Evolutionary conservation across 352 stramenopile genomes (phyloP), one percentile per base, ranked within the genome.

Genomic region (Globisporangium paddicum): DNA sequence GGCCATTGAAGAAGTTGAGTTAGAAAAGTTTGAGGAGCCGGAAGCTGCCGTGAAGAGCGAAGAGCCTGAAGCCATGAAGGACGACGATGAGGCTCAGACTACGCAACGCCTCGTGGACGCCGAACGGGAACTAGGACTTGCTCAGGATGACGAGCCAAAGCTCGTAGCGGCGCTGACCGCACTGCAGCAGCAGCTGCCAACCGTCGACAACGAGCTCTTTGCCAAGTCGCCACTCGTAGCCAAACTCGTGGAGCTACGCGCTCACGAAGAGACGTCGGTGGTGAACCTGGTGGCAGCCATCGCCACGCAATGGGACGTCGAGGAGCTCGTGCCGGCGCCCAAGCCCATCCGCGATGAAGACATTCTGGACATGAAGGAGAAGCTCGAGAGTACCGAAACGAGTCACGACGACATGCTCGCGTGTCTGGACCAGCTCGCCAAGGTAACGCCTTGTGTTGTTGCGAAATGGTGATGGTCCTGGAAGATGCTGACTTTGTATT

Each of bases 401-500:
- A 74, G 80, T 3, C 79, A 92, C 46, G 84, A 94, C 11, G 80
- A 90, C 52, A 61, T 94, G n/a, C 57, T 89, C 41, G 50, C 60
- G 28, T 78, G 66, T 50, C 70, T 94, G 26, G 63, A 68, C n/a
- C 59, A 81, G 54, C 69, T 94, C 18, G 62, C 67, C 9, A 60
- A 76, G 77, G 80, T 74, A n/a, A n/a, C 18, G 41, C 74, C 19
- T 16, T 38, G 34, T 6, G 34, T n/a, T n/a, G n/a, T n/a, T 23
- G 23, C 7, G 19, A 16, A n/a, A n/a, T n/a, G n/a, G n/a, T n/a
- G n/a, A n/a, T 19, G 13, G 47, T n/a, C 19, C 21, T 28, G n/a
- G n/a, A n/a, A n/a, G 6, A 13, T 53, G 41, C 23, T 67, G 11
- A 41, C 30, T n/a, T 18, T 30, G n/a, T n/a, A n/a, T n/a, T n/a